A percentile compares a stretch with the other conserved stretches of the same genome.
Conservation (phyloP, 2,329 filamentous ascomycete genomes). For the Malbranchea zuffiana region DNA sequence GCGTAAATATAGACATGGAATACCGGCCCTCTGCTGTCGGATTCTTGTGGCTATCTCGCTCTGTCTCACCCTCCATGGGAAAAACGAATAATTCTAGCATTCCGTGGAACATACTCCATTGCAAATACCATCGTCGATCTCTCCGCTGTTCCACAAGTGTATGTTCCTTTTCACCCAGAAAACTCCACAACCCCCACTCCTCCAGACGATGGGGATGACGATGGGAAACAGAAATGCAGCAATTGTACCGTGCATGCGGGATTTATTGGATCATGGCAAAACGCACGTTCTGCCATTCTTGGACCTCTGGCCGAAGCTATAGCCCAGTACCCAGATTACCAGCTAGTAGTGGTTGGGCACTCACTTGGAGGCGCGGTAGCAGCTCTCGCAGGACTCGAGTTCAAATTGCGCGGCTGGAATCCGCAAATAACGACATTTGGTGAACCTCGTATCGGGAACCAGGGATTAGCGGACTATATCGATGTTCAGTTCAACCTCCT, state of each 20-base stretch:
- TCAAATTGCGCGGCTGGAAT: slow-evolving; percentile 63
- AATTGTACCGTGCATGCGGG: slow-evolving; percentile 92
- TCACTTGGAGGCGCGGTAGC: slow-evolving; percentile 89
- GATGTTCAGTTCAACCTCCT: slow-evolving; percentile 39
- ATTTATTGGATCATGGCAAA: slow-evolving; percentile 75
- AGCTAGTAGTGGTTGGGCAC: slow-evolving; percentile 73
- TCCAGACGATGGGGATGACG: slow-evolving; percentile 28
- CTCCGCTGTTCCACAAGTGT: slow-evolving; percentile 78
- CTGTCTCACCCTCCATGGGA: slow-evolving; percentile 58
- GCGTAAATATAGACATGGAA: slow-evolving; percentile 67
- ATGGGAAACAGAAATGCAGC: slow-evolving; percentile 48
- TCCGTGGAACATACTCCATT: slow-evolving; percentile 88
- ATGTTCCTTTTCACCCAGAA: slow-evolving; percentile 70
- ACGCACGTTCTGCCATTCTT: slow-evolving; percentile 59
- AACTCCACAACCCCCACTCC: slow-evolving; percentile 30
- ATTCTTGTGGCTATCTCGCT: slow-evolving; percentile 88
- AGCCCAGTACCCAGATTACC: slow-evolving; percentile 55
- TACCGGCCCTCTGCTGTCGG: slow-evolving; percentile 72
- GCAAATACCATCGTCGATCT: slow-evolving; percentile 85
- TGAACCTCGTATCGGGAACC: slow-evolving; percentile 59
- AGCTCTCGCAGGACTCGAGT: slow-evolving; percentile 72
- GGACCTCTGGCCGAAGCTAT: slow-evolving; percentile 52
- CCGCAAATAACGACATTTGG: slow-evolving; percentile 83
- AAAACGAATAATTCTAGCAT: slow-evolving; percentile 68
- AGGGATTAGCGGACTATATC: slow-evolving; percentile 43